phyloP scores from a whole-genome alignment of 176 grass and related monocot species.

The Aegilops speltoides region DNA sequence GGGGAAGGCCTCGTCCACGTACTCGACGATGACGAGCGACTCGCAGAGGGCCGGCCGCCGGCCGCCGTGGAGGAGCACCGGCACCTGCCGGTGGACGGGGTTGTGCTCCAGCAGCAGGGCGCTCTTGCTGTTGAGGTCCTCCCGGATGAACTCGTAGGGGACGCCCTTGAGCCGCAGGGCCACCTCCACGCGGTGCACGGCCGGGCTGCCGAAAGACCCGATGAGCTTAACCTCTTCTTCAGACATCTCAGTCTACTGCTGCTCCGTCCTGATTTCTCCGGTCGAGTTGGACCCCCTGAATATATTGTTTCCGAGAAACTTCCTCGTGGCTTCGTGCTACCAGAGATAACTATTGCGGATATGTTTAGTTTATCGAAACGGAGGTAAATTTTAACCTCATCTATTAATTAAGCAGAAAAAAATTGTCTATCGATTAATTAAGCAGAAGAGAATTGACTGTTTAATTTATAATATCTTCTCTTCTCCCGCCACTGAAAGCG shows the following conservation, averaged over 20 bases:
- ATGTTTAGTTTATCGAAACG: no score
- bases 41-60: no score
- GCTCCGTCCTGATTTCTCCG: neutral
- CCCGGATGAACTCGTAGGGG: neutral
- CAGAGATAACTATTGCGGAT: no score
- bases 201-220: neutral
- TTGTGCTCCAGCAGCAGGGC: slow-evolving; percentile 27
- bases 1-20: no score
- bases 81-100: slow-evolving; percentile 43
- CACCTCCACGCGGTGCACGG: neutral
- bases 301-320: neutral
- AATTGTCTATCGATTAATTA: no score
- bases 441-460: no score
- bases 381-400: no score
- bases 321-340: no score
- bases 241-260: neutral
- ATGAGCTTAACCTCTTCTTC: neutral
- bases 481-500: no score
- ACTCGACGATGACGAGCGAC: no score
- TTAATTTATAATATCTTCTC: no score
- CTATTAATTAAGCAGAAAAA: no score
- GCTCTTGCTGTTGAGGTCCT: slow-evolving; percentile 36
- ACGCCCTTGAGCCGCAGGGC: neutral
- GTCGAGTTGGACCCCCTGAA: neutral
- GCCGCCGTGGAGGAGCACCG: slow-evolving; percentile 33